Conservation (phyloP, 2,329 filamentous ascomycete genomes). For the Monilinia fructigena region DNA sequence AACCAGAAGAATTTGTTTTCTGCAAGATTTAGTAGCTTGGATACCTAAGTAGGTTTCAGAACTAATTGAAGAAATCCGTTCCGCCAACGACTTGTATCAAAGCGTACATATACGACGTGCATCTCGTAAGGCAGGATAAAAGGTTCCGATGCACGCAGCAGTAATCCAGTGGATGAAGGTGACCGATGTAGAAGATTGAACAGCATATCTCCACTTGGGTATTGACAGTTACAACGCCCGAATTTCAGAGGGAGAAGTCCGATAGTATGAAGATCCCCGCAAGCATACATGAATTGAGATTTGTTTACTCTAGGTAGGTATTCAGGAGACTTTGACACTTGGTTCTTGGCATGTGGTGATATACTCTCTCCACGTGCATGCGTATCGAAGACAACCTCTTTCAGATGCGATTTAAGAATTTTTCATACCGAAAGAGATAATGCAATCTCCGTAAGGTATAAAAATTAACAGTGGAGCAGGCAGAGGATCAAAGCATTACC, state of each 20-base stretch:
- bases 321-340: neutral
- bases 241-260: too few relatives aligned
- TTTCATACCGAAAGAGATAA: neutral
- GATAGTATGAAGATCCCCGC: neutral
- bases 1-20: neutral
- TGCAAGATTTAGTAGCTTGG: neutral
- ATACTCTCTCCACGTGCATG: neutral
- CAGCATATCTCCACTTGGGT: neutral
- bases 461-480: neutral
- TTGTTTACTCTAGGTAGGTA: too few relatives aligned
- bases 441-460: slow-evolving; percentile 9
- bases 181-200: neutral
- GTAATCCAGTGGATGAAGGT: neutral
- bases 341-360: neutral
- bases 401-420: neutral
- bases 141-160: slow-evolving; percentile 10
- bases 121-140: neutral
- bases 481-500: slow-evolving; percentile 2
- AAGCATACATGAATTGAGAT: too few relatives aligned
- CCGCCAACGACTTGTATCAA: slow-evolving; percentile 6
- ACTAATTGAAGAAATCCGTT: neutral
- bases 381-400: neutral
- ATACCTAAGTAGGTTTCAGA: neutral
- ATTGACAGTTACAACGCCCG: neutral
- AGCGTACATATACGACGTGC: slow-evolving; percentile 9